Evolutionary conservation across 169 alveolate genomes (phyloP).

Genomic region (Eimeria zaria): DNA sequence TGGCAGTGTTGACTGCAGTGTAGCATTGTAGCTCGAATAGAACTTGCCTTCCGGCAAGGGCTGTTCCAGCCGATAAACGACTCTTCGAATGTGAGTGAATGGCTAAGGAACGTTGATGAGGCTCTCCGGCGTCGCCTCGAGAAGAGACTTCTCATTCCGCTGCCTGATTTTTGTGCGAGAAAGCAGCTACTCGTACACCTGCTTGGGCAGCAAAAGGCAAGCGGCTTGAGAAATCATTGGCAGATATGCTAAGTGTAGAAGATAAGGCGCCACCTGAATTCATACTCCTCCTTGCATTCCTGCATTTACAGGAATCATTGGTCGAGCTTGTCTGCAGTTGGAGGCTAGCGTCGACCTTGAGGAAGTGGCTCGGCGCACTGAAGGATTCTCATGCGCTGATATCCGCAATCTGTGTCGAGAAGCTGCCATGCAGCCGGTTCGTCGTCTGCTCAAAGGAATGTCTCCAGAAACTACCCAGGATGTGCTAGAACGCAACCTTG

Average conservation of each 20-base stretch:
- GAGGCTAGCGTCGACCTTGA: slow-evolving; percentile 24
- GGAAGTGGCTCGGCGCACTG: slow-evolving; percentile 73
- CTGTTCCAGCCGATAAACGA: not conserved
- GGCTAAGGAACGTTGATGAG: slow-evolving; percentile 97
- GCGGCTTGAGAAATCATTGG: not conserved
- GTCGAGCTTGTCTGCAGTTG: slow-evolving; percentile 43
- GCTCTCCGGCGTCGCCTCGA: slow-evolving; percentile 97
- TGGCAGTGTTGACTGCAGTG: not conserved
- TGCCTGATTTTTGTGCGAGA: slow-evolving; percentile 89
- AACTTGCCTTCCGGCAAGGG: not conserved
- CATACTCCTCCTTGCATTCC: not conserved
- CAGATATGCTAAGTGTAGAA: not conserved
- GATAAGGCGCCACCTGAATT: not conserved
- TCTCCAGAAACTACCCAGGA: not conserved
- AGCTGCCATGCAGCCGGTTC: slow-evolving; percentile 83
- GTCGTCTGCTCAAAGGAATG: slow-evolving; percentile 61
- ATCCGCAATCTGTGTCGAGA: slow-evolving; percentile 78
- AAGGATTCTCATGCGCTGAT: slow-evolving; percentile 83
- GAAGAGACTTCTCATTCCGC: slow-evolving; percentile 94
- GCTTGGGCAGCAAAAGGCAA: slow-evolving; percentile 42
- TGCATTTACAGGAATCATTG: not conserved
- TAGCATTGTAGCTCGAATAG: not conserved
- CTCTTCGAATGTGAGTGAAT: not conserved
- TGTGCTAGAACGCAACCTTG: not conserved
- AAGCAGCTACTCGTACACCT: slow-evolving; percentile 42